A percentile compares a stretch with the other conserved stretches of the same genome.
These are phyloP conservation scores for Geranium brycei DNA, from an alignment of 345 rosid species.

Conservation along the genomic window DNA sequence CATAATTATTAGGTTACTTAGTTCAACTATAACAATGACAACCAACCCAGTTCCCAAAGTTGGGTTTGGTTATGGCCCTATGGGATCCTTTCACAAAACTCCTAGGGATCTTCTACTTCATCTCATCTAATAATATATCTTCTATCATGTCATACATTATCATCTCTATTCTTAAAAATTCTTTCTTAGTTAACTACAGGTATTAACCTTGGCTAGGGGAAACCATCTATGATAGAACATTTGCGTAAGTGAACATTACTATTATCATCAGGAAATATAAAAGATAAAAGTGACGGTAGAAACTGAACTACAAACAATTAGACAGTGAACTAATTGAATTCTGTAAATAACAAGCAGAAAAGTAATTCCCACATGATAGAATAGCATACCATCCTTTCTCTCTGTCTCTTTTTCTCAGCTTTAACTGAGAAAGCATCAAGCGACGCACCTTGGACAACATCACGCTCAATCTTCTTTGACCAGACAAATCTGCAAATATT, in stretches of 20 bases:
- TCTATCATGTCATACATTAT: background rate
- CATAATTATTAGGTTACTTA: background rate
- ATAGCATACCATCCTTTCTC: conserved; percentile 70
- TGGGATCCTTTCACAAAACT: background rate
- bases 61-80: background rate
- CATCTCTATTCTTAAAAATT: background rate
- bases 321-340: background rate
- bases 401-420: conserved; percentile 73
- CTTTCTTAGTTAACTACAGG: background rate
- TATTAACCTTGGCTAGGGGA: background rate
- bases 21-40: background rate
- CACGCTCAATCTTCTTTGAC: conserved; percentile 86
- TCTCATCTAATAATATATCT: background rate
- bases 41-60: background rate
- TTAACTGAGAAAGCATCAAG: conserved; percentile 56
- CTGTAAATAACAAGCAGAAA: background rate
- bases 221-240: background rate
- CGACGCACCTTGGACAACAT: conserved; percentile 54
- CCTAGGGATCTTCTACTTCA: background rate
- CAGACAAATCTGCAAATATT: conserved; percentile 63
- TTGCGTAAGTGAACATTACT: background rate
- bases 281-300: no score
- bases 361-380: background rate
- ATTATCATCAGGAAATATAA: background rate
- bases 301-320: background rate